Conservation (phyloP, 2,329 filamentous ascomycete genomes). For the Penicillium hordei region DNA sequence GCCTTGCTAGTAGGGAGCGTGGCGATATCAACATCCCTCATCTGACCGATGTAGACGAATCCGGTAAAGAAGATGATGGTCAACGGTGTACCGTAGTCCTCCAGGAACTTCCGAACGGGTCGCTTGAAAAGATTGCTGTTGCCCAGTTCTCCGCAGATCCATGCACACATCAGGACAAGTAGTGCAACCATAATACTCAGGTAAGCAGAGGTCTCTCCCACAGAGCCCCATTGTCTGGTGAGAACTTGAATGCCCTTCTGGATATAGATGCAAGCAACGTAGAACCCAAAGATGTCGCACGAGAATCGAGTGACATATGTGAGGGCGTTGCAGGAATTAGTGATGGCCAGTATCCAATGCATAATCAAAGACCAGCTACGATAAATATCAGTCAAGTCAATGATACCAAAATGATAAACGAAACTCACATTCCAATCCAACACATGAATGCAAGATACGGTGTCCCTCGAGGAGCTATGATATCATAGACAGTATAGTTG, state of each 20-base stretch:
- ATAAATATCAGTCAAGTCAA: constrained; percentile 15
- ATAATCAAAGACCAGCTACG: constrained; percentile 75
- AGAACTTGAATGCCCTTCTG: constrained; percentile 89
- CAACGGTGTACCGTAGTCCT: constrained; percentile 84
- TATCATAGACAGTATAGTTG: constrained; percentile 91
- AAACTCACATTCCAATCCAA: constrained; percentile 73
- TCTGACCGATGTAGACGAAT: constrained; percentile 81
- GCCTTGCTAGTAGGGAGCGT: constrained; percentile 72
- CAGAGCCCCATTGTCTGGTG: constrained; percentile 66
- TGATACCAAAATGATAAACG: background rate
- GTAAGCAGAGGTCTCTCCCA: constrained; percentile 64
- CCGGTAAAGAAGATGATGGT: constrained; percentile 86
- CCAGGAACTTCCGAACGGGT: constrained; percentile 75
- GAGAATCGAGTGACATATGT: constrained; percentile 88
- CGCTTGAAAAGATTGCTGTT: constrained; percentile 71
- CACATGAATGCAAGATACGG: constrained; percentile 89
- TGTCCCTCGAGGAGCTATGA: constrained; percentile 72
- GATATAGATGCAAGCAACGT: constrained; percentile 87
- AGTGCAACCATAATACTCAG: constrained; percentile 74
- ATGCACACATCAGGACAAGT: constrained; percentile 74
- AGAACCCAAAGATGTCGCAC: constrained; percentile 92
- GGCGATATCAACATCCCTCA: constrained; percentile 68
- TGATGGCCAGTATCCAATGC: constrained; percentile 79
- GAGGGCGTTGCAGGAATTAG: constrained; percentile 85
- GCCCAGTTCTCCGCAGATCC: constrained; percentile 70